Conservation (phyloP, 2,329 filamentous ascomycete species). For the Alternaria brassicae region DNA sequence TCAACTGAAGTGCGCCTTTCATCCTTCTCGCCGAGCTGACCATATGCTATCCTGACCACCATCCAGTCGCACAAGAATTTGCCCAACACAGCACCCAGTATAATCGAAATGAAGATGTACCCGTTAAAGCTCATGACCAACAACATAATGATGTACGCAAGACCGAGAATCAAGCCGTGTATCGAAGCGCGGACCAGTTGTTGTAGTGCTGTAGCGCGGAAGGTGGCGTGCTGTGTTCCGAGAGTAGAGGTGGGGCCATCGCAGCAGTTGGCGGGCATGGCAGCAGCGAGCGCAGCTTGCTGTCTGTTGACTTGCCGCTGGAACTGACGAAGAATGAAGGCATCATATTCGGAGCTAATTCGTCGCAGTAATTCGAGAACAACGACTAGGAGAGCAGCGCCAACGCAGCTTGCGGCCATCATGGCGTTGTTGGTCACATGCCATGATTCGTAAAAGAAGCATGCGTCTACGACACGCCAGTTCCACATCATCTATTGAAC, state of each 20-base stretch:
- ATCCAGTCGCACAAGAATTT: conserved; percentile 75
- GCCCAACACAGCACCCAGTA: conserved; percentile 77
- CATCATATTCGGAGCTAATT: conserved; percentile 74
- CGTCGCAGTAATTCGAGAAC: conserved; percentile 76
- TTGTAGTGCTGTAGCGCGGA: conserved; percentile 67
- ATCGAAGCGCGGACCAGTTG: conserved; percentile 71
- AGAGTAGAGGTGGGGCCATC: conserved; percentile 31
- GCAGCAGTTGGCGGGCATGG: conserved; percentile 33
- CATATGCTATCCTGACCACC: conserved; percentile 41
- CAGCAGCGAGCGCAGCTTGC: conserved; percentile 29
- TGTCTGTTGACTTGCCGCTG: conserved; percentile 41
- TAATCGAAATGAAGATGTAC: conserved; percentile 82
- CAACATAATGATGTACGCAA: conserved; percentile 83
- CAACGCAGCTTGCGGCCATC: conserved; percentile 83
- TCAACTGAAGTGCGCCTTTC: conserved; percentile 27
- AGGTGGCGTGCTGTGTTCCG: conserved; percentile 39
- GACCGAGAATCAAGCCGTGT: conserved; percentile 74
- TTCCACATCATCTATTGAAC: conserved; percentile 76
- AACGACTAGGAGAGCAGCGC: conserved; percentile 76
- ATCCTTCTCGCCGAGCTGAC: conserved; percentile 33
- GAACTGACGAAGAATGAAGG: conserved; percentile 65
- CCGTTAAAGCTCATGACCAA: conserved; percentile 70
- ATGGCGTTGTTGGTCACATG: conserved; percentile 71
- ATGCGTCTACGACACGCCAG: conserved; percentile 74
- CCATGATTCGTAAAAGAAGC: conserved; percentile 74